phyloP scores from a whole-genome alignment of 805 yeast species.

The Kodamaea restingae region DNA sequence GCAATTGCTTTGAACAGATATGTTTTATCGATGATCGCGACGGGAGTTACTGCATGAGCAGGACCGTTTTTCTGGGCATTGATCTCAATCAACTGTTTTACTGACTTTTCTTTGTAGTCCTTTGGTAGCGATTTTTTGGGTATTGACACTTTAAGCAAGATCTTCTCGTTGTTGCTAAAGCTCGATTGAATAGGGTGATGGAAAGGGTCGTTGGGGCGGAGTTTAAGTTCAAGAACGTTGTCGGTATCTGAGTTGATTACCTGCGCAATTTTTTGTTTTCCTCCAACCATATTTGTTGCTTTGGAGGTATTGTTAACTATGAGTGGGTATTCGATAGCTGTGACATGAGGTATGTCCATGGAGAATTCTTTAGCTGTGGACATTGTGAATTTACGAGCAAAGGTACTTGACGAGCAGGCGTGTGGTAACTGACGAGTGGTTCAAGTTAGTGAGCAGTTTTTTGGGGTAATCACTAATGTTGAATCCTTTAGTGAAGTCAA shows the following conservation, averaged over 20 bases:
- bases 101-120: constrained; percentile 35
- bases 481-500: no score
- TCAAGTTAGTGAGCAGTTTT: no score
- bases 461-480: no score
- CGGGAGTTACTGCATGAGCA: constrained; percentile 49
- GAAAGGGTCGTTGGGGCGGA: constrained; percentile 35
- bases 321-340: constrained; percentile 77
- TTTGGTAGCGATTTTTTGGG: constrained; percentile 51
- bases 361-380: constrained; percentile 50
- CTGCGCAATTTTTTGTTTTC: constrained; percentile 39
- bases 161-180: constrained; percentile 49
- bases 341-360: constrained; percentile 68
- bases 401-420: no score
- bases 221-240: constrained; percentile 38
- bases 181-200: constrained; percentile 65
- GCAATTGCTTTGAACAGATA: constrained; percentile 80
- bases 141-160: constrained; percentile 54
- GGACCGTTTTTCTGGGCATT: constrained; percentile 24
- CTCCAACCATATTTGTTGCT: constrained; percentile 72
- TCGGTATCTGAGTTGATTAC: constrained; percentile 38
- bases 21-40: constrained; percentile 62
- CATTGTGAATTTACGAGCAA: constrained; percentile 1
- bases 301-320: constrained; percentile 56
- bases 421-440: no score
- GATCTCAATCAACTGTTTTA: constrained; percentile 37